Evolutionary conservation across 257 asterid species (phyloP).

Genomic region (Perilla frutescens): DNA sequence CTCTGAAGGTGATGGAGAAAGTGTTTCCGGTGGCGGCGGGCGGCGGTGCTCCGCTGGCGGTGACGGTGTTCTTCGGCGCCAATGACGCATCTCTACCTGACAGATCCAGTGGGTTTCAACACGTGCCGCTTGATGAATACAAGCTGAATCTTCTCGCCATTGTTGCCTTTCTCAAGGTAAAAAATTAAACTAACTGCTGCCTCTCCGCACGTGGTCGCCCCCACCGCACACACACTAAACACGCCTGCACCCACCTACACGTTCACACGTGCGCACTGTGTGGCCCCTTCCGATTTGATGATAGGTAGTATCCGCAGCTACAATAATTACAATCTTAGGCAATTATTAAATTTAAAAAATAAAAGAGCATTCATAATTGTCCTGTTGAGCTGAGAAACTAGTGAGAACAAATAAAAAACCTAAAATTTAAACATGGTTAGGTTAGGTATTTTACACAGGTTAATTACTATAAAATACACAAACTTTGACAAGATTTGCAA

Average conservation of each 20-base stretch:
- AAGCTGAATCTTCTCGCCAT: constrained; percentile 67
- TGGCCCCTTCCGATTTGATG: neutral
- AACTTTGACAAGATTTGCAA: no score
- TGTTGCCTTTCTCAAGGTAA: constrained; percentile 75
- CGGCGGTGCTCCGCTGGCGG: constrained; percentile 58
- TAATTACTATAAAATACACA: no score
- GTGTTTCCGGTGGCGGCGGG: constrained; percentile 55
- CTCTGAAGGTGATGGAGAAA: constrained; percentile 56
- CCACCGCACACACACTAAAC: neutral
- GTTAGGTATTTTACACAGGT: no score
- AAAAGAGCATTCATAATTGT: no score
- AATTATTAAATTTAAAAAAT: no score
- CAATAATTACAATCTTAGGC: no score
- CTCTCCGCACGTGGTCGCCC: constrained; percentile 20
- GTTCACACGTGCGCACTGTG: neutral
- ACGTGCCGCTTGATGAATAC: constrained; percentile 87
- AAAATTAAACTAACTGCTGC: neutral
- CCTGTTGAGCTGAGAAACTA: no score
- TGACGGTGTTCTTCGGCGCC: constrained; percentile 93
- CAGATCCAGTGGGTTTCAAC: constrained; percentile 60
- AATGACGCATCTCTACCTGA: constrained; percentile 85
- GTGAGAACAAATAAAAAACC: no score
- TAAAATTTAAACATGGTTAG: no score
- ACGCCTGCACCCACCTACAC: neutral
- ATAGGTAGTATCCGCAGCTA: no score